These are phyloP conservation scores for Truncatella angustata DNA, from an alignment of 2,329 filamentous ascomycete genomes.

Conservation along the genomic window DNA sequence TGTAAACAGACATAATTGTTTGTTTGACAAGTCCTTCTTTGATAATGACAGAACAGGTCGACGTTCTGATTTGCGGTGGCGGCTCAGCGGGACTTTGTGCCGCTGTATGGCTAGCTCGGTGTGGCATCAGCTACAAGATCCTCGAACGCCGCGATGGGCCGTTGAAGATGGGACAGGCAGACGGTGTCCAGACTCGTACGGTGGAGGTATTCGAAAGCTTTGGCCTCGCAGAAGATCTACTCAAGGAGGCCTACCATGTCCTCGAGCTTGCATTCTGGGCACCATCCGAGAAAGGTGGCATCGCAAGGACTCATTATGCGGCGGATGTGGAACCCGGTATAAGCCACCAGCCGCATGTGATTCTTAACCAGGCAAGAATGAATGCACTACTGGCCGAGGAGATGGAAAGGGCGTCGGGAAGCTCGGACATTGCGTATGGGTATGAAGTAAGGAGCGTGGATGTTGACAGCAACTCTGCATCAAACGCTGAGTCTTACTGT, in stretches of 20 bases:
- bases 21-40: no score
- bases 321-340: constrained; percentile 53
- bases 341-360: constrained; percentile 54
- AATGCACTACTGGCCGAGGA: constrained; percentile 53
- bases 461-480: constrained; percentile 42
- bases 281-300: constrained; percentile 27
- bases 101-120: constrained; percentile 58
- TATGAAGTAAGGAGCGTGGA: constrained; percentile 47
- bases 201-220: constrained; percentile 63
- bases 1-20: no score
- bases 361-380: constrained; percentile 54
- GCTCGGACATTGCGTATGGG: constrained; percentile 51
- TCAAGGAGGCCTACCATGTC: constrained; percentile 57
- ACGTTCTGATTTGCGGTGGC: constrained; percentile 60
- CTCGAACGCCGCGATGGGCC: constrained; percentile 56
- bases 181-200: constrained; percentile 60
- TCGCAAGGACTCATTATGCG: constrained; percentile 44
- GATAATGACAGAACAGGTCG: constrained; percentile 22
- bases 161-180: constrained; percentile 59
- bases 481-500: constrained; percentile 37
- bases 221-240: constrained; percentile 50
- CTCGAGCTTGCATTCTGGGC: constrained; percentile 59
- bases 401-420: constrained; percentile 40
- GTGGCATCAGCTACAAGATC: constrained; percentile 54
- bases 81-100: constrained; percentile 63